Conservation (phyloP, 148 eudicot genomes). For the Rhododendron kiyosumense region DNA sequence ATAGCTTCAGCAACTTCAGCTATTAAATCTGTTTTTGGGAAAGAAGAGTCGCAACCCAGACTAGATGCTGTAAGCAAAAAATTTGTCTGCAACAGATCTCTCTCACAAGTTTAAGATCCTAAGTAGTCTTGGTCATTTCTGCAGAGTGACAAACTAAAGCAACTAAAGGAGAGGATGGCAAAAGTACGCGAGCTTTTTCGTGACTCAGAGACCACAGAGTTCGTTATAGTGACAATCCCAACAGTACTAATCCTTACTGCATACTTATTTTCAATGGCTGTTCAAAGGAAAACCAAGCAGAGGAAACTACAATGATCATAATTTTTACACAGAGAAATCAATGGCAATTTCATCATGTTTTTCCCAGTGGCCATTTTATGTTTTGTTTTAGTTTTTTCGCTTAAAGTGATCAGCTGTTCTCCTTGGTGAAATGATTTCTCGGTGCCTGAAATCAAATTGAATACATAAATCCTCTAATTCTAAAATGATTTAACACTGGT, state of each 20-base stretch:
- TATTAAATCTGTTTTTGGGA: conserved; percentile 72
- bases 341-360: background rate
- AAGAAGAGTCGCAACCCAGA: conserved; percentile 31
- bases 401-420: background rate
- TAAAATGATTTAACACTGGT: background rate
- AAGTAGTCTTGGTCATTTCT: conserved; percentile 7
- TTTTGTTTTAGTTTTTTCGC: background rate
- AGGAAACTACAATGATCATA: background rate
- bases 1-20: conserved; percentile 82
- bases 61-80: conserved; percentile 52
- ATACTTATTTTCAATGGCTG: background rate
- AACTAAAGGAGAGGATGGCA: conserved; percentile 71
- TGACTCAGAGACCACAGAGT: conserved; percentile 75
- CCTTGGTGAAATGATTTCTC: background rate
- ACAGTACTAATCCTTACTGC: conserved; percentile 43
- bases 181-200: conserved; percentile 79
- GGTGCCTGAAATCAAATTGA: background rate
- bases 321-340: background rate
- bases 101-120: background rate
- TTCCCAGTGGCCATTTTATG: background rate
- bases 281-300: background rate
- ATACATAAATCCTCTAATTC: background rate
- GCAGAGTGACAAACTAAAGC: conserved; percentile 65
- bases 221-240: conserved; percentile 83
- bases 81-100: background rate